These are phyloP conservation scores for Plasmodium falciparum DNA, from an alignment of 169 alveolate species.

Conservation along the genomic window DNA sequence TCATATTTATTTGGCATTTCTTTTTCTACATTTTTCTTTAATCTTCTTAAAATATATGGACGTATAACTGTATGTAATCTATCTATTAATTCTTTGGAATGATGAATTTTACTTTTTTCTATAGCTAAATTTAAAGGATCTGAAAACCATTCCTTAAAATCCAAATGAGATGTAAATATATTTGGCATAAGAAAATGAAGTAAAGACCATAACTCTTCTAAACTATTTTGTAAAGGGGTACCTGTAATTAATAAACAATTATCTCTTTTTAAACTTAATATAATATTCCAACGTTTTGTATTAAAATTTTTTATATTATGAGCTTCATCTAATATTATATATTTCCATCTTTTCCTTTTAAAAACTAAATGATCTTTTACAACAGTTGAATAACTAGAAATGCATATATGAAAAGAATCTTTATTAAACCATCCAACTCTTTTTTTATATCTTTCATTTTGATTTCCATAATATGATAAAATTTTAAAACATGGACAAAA, in stretches of 20 bases:
- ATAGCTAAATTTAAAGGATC: constrained; percentile 95
- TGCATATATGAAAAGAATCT: constrained; percentile 97
- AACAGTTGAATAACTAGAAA: constrained; percentile 96
- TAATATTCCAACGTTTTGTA: constrained; percentile 98
- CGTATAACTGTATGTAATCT: constrained; percentile 96
- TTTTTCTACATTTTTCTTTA: constrained; percentile 98
- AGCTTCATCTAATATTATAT: constrained; percentile 99
- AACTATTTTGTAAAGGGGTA: constrained; percentile 99
- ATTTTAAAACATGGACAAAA: constrained; percentile 98
- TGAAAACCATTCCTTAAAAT: constrained; percentile 97
- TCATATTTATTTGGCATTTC: constrained; percentile 98
- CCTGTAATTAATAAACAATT: constrained; percentile 98
- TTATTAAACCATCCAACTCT: constrained; percentile 95
- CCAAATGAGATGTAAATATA: constrained; percentile 94
- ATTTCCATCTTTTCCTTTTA: constrained; percentile 97
- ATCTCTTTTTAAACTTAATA: constrained; percentile 96
- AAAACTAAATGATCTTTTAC: constrained; percentile 95
- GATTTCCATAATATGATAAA: constrained; percentile 96
- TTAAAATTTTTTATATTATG: constrained; percentile 98
- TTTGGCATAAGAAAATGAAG: constrained; percentile 99
- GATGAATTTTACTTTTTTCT: constrained; percentile 84
- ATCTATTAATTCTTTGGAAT: constrained; percentile 83
- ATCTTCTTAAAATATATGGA: constrained; percentile 97
- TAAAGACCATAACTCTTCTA: constrained; percentile 99
- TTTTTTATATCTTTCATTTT: constrained; percentile 87